These are phyloP conservation scores for Periconia macrospinosa DNA, from an alignment of 2,329 filamentous ascomycete genomes.

Conservation along the genomic window DNA sequence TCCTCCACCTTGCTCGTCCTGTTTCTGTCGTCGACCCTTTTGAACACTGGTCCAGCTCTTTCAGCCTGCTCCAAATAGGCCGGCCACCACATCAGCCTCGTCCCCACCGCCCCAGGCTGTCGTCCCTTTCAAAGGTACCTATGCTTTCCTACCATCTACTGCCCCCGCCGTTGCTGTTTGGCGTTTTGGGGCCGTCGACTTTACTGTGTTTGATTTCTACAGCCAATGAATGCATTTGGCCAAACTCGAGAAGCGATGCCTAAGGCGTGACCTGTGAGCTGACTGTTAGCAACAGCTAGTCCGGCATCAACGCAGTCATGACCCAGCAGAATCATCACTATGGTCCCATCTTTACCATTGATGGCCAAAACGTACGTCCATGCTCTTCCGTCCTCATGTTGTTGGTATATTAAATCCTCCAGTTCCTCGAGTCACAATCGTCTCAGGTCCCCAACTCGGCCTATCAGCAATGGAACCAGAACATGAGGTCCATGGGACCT, in stretches of 20 bases:
- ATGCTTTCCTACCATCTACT: too few species aligned
- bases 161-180: too few species aligned
- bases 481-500: constrained; percentile 15
- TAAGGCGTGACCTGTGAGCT: not conserved
- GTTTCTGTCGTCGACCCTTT: constrained; percentile 11
- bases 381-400: not conserved
- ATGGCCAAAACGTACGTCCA: constrained; percentile 16
- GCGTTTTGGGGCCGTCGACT: too few species aligned
- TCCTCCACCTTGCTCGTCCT: constrained; percentile 24
- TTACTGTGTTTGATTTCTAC: too few species aligned
- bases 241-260: too few species aligned
- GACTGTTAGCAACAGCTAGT: constrained; percentile 7
- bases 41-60: not conserved
- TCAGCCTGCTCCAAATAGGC: constrained; percentile 23
- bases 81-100: constrained; percentile 16
- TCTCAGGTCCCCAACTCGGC: constrained; percentile 11
- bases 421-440: constrained; percentile 18
- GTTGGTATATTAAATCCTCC: not conserved
- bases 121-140: too few species aligned
- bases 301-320: constrained; percentile 24
- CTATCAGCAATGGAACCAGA: constrained; percentile 22
- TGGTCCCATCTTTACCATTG: constrained; percentile 13
- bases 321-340: constrained; percentile 20
- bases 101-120: too few species aligned
- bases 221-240: too few species aligned